These are phyloP conservation scores for Euphorbia pulcherrima DNA, from an alignment of 345 rosid species.

Conservation along the genomic window DNA sequence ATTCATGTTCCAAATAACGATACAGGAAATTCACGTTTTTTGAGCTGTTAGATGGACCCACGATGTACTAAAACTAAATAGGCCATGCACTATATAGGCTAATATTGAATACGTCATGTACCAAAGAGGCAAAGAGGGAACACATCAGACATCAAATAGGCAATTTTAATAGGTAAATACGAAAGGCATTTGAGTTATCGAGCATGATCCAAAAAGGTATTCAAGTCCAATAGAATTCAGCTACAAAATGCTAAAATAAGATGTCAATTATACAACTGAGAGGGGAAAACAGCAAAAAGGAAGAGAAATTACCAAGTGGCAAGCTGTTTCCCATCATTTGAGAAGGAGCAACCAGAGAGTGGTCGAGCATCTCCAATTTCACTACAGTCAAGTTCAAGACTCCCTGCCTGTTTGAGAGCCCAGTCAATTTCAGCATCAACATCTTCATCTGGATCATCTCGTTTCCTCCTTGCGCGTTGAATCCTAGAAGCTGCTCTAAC, in stretches of 20 bases:
- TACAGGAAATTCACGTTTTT: too few species aligned
- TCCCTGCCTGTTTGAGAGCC: constrained; percentile 59
- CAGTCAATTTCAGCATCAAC: constrained; percentile 80
- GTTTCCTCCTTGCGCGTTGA: constrained; percentile 61
- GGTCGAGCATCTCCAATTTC: constrained; percentile 88
- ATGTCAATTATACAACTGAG: background rate
- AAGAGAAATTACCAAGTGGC: constrained; percentile 67
- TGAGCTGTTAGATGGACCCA: too few species aligned
- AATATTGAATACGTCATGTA: too few species aligned
- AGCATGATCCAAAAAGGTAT: too few species aligned
- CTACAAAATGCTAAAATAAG: background rate
- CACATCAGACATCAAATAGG: too few species aligned
- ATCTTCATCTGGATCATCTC: constrained; percentile 93
- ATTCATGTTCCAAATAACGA: too few species aligned
- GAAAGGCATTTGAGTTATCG: too few species aligned
- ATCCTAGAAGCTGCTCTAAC: constrained; percentile 64
- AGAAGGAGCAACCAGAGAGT: constrained; percentile 87
- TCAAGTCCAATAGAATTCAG: background rate
- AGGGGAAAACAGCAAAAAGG: background rate
- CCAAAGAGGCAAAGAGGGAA: too few species aligned
- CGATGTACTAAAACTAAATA: too few species aligned
- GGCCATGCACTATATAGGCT: too few species aligned
- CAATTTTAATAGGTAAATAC: too few species aligned
- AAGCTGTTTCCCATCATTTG: constrained; percentile 68
- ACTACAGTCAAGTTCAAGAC: constrained; percentile 71